Conservation (phyloP, 495 filamentous ascomycete species). For the Penicillium egyptiacum region DNA sequence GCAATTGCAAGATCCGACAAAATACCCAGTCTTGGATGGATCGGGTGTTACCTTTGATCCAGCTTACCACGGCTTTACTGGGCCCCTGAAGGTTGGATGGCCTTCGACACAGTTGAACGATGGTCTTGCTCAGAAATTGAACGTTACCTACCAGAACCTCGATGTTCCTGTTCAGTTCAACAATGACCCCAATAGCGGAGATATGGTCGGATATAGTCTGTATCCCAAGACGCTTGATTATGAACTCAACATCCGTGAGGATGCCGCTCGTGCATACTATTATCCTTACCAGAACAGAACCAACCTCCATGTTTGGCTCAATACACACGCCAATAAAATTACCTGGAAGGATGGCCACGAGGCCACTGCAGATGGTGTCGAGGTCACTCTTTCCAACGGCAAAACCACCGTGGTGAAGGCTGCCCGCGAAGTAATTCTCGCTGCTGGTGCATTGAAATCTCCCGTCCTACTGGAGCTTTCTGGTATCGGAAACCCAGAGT, state of each 20-base stretch:
- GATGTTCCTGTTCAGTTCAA: constrained; percentile 23
- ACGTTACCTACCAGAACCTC: constrained; percentile 25
- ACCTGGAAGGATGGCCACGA: constrained; percentile 23
- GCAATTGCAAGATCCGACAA: constrained; percentile 17
- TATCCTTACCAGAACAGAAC: constrained; percentile 24
- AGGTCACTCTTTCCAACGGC: constrained; percentile 23
- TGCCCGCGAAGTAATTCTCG: constrained; percentile 23
- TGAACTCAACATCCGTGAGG: constrained; percentile 26
- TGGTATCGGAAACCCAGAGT: constrained; percentile 23
- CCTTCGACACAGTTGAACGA: constrained; percentile 21
- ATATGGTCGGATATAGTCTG: constrained; percentile 25
- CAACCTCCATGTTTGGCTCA: constrained; percentile 27
- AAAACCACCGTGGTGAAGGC: constrained; percentile 21
- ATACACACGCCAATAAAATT: constrained; percentile 23
- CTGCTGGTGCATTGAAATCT: constrained; percentile 22
- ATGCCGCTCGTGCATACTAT: constrained; percentile 29
- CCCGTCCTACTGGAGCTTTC: constrained; percentile 25
- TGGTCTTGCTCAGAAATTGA: constrained; percentile 23
- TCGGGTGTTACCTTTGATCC: constrained; percentile 26
- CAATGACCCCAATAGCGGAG: constrained; percentile 23
- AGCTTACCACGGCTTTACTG: constrained; percentile 23
- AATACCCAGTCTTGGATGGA: constrained; percentile 23
- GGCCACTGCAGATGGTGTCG: constrained; percentile 21
- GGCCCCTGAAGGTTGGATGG: constrained; percentile 32
- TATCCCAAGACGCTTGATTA: constrained; percentile 27